Conservation (phyloP, 768 basidiomycete genomes). For the Epithele typhae region DNA sequence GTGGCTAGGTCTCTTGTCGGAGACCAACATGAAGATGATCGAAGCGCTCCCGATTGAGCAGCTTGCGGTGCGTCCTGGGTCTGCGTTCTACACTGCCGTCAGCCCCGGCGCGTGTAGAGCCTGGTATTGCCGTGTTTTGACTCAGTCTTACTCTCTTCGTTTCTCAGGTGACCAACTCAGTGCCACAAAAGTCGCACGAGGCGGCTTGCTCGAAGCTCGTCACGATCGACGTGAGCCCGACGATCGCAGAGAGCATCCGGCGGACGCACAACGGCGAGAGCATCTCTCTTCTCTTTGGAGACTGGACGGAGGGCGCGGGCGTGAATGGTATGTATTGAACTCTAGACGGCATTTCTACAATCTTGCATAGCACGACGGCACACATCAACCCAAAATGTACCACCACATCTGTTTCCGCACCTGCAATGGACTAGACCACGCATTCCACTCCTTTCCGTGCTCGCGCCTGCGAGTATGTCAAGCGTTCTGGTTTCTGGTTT, state of each 20-base stretch:
- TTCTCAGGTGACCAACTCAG: conserved; percentile 86
- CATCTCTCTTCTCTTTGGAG: conserved; percentile 83
- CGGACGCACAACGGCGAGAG: conserved; percentile 94
- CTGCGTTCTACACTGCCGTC: not conserved
- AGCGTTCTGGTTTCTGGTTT: too few species aligned
- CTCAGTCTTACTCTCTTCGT: conserved; percentile 3
- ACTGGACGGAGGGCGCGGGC: conserved; percentile 56
- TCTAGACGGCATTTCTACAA: conserved; percentile 11
- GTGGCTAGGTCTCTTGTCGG: conserved; percentile 71
- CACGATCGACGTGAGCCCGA: conserved; percentile 86
- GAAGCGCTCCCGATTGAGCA: conserved; percentile 73
- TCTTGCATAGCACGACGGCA: conserved; percentile 11
- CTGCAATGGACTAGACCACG: conserved; percentile 13
- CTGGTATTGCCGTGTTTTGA: not conserved
- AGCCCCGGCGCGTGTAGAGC: not conserved
- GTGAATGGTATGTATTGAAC: conserved; percentile 19
- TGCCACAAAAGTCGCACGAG: conserved; percentile 76
- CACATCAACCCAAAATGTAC: conserved; percentile 17
- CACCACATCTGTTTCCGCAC: conserved; percentile 4
- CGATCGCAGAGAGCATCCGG: conserved; percentile 93
- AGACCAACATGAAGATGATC: conserved; percentile 63
- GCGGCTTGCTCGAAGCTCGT: conserved; percentile 68
- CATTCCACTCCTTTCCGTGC: too few species aligned
- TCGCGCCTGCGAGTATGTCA: too few species aligned
- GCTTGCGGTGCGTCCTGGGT: conserved; percentile 65